Evolutionary conservation across 2,329 filamentous ascomycete species (phyloP), one percentile per base, ranked within the genome.

Genomic region (Fusarium sulawesiense): DNA sequence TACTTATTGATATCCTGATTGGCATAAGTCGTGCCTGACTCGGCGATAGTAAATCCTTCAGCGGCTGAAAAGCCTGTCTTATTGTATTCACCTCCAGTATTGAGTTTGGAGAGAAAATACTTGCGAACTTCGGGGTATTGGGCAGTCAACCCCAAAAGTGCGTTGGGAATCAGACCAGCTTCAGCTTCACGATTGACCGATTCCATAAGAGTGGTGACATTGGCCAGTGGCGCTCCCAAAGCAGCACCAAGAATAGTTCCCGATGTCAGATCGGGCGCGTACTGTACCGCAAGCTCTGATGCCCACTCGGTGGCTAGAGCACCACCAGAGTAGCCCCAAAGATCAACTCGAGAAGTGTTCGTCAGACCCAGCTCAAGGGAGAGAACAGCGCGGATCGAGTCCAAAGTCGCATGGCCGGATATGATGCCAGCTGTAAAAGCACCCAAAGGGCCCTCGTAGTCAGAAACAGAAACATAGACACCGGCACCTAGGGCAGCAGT

Each of bases 261-360:
- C 13, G 54, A 20, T 9, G 8, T 3, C 12, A 89, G 73, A 41
- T 87, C 85, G 0, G 86, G 85, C 0, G 87, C 86, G 64, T 89
- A 89, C 8, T 78, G 76, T 2, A 79, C 77, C 45, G 86, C 84
- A 34, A 88, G 73, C 51, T 88, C 85, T 20, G 84, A 82, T 1
- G 86, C 86, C 79, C 82, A 86, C 29, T 84, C 84, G 3, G 78
- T 83, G 0, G 86, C 85, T 18, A 88, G 66, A 4, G 82, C 82
- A 6, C 87, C 87, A 7, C 87, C 87, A 2, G 84, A 87, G 70
- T 88, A 89, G 1, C 87, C 87, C 85, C 85, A 88, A 18, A 88
- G 76, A 0, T 82, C 81, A 42, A 81, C 76, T 7, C 71, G 76
- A 0, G 81, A 75, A 3, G n/a, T n/a, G 0, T 34, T 25, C 6